phyloP scores from a whole-genome alignment of 1,139 yeast genomes.

The Spencermartinsiella ligniputridi region DNA sequence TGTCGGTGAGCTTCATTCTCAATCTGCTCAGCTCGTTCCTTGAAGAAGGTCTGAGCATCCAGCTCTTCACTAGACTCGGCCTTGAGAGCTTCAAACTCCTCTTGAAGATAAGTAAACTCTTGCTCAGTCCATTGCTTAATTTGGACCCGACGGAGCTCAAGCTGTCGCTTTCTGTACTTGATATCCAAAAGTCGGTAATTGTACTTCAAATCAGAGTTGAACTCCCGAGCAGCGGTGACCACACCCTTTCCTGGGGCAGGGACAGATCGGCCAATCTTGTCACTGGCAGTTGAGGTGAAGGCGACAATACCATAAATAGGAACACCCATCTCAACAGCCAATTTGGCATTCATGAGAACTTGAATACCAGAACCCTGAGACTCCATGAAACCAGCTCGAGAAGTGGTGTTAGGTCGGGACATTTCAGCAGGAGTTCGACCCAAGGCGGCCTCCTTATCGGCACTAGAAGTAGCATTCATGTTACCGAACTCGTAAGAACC shows the following conservation, averaged over 20 bases:
- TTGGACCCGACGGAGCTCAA: conserved; percentile 71
- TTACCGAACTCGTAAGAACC: conserved; percentile 97
- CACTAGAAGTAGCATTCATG: conserved; percentile 96
- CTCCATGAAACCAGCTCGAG: conserved; percentile 98
- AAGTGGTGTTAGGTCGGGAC: conserved; percentile 97
- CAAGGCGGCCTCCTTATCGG: conserved; percentile 79
- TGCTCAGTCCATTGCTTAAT: conserved; percentile 80
- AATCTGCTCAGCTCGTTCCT: conserved; percentile 85
- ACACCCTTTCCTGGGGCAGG: conserved; percentile 99
- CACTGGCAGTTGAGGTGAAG: conserved; percentile 93
- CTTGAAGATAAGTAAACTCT: conserved; percentile 68
- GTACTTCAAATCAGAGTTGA: conserved; percentile 76
- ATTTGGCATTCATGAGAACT: conserved; percentile 89
- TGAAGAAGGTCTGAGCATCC: conserved; percentile 47
- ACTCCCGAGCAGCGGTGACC: conserved; percentile 95
- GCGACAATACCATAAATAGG: conserved; percentile 97
- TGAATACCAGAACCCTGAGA: conserved; percentile 99
- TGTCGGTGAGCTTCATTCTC: conserved; percentile 82
- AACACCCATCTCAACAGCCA: conserved; percentile 97
- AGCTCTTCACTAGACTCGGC: conserved; percentile 37
- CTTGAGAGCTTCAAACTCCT: conserved; percentile 61
- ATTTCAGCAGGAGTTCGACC: conserved; percentile 98
- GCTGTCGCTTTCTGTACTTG: conserved; percentile 91
- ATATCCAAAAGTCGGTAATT: conserved; percentile 80
- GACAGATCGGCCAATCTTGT: conserved; percentile 96